Evolutionary conservation across 2,329 filamentous ascomycete species (phyloP).

Genomic region (Lachnellula hyalina): DNA sequence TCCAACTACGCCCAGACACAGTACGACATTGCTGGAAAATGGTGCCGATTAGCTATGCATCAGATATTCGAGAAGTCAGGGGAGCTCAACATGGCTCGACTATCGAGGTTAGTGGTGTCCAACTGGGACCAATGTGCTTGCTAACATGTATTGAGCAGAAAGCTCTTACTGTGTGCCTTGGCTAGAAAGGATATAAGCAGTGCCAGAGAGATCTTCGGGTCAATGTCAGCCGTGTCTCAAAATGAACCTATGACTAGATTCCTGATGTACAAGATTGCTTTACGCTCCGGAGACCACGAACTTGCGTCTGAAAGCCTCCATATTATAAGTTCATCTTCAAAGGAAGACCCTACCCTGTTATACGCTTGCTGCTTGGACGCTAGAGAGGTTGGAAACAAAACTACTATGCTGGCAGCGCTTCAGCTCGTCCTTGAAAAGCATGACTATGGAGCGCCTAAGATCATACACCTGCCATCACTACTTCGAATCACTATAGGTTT

Average conservation of each 20-base stretch:
- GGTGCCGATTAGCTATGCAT: slow-evolving; percentile 68
- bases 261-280: slow-evolving; percentile 67
- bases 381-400: slow-evolving; percentile 56
- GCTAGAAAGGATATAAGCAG: slow-evolving; percentile 48
- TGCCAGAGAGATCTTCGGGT: slow-evolving; percentile 50
- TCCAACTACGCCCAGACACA: slow-evolving; percentile 46
- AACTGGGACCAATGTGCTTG: neutral
- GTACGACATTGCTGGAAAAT: slow-evolving; percentile 53
- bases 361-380: slow-evolving; percentile 79
- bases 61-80: slow-evolving; percentile 61
- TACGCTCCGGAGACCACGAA: slow-evolving; percentile 53
- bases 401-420: slow-evolving; percentile 54
- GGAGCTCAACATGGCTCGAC: slow-evolving; percentile 60
- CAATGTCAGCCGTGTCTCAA: slow-evolving; percentile 53
- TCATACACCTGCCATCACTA: slow-evolving; percentile 57
- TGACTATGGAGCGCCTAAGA: slow-evolving; percentile 41
- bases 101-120: slow-evolving; percentile 51
- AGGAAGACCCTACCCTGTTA: slow-evolving; percentile 57
- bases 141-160: slow-evolving; percentile 44
- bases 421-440: slow-evolving; percentile 54
- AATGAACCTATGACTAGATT: slow-evolving; percentile 64
- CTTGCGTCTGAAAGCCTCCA: slow-evolving; percentile 60
- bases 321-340: slow-evolving; percentile 47
- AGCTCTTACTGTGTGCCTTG: slow-evolving; percentile 65
- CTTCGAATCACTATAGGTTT: slow-evolving; percentile 56